Evolutionary conservation across 2,329 filamentous ascomycete species (phyloP), one percentile per base, ranked within the genome.

Genomic region (Colletotrichum truncatum): DNA sequence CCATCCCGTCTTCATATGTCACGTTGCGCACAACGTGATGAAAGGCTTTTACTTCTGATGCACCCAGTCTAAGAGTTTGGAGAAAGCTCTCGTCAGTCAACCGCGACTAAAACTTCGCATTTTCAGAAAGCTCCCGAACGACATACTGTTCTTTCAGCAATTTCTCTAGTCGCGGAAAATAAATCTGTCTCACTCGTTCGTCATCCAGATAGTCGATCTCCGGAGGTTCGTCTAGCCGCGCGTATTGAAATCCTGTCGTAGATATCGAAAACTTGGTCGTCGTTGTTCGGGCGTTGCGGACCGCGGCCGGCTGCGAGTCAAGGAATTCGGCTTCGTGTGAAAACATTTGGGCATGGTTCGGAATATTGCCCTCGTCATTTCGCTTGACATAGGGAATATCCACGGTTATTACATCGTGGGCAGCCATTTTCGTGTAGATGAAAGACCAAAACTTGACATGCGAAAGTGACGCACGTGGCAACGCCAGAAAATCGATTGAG

Each of bases 291-390:
- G 28, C 56, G 7, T 60, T 53, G 7, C 16, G 10, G 18, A 60
- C 56, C 14, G 43, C 46, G 1, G 56, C 36, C 14, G 45, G 46
- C 56, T 53, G 36, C 26, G 36, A 9, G n/a, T 60, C 56, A 21
- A 60, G 56, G 14, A 60, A 60, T 9, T 53, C 56, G 26, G 46
- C 11, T n/a, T 60, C 56, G 5, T 60, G 56, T 1, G 56, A 53
- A 4, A 60, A 60, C 56, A 60, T 53, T 14, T 60, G 56, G 12
- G 56, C 56, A 23, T 60, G 56, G 21, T 60, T 60, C 21, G 56
- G 56, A 7, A 60, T 60, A 1, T 60, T 16, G 7, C 56, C 56
- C 3, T 53, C 18, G 18, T 60, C 18, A 36, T 53, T 43, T 3
- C 56, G 21, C n/a, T 23, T 55, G 14, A 55, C 38, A 16, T 45